A percentile compares a stretch with the other conserved stretches of the same genome.
Evolutionary conservation across 2,329 filamentous ascomycete species (phyloP).

Genomic region (Cercospora brassicicola): DNA sequence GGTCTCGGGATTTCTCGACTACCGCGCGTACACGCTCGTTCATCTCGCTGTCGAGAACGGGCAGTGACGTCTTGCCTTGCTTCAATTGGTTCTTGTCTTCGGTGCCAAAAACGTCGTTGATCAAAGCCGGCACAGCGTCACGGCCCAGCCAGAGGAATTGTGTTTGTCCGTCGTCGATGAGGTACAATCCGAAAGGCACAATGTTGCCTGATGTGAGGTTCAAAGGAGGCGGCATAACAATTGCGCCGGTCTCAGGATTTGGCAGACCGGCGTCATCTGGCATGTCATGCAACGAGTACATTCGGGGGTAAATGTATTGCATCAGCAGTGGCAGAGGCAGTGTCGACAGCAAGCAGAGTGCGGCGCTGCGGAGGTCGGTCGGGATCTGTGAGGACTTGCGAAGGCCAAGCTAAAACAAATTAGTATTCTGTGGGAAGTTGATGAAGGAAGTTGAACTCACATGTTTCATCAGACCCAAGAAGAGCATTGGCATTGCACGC

Average conservation of each 20-base stretch:
- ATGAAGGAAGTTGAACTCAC: slow-evolving; percentile 52
- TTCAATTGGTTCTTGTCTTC: slow-evolving; percentile 80
- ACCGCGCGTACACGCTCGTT: slow-evolving; percentile 91
- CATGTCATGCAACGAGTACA: slow-evolving; percentile 91
- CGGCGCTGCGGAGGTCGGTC: slow-evolving; percentile 87
- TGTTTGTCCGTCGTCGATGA: slow-evolving; percentile 95
- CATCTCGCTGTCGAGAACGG: slow-evolving; percentile 91
- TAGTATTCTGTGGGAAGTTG: slow-evolving; percentile 25
- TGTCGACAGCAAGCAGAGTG: slow-evolving; percentile 90
- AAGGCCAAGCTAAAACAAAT: slow-evolving; percentile 62
- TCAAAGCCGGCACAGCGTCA: slow-evolving; percentile 84
- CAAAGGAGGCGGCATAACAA: slow-evolving; percentile 76
- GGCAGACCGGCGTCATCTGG: slow-evolving; percentile 86
- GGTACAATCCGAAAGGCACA: slow-evolving; percentile 85
- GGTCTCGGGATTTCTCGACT: slow-evolving; percentile 86
- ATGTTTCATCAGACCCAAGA: slow-evolving; percentile 94
- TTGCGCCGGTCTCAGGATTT: slow-evolving; percentile 82
- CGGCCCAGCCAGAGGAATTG: slow-evolving; percentile 97
- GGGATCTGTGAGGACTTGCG: slow-evolving; percentile 92
- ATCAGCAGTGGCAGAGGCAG: slow-evolving; percentile 85
- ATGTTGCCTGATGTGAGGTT: slow-evolving; percentile 88
- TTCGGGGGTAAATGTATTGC: slow-evolving; percentile 71
- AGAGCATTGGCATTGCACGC: slow-evolving; percentile 81
- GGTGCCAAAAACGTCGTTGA: slow-evolving; percentile 86
- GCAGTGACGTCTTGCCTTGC: slow-evolving; percentile 84